A percentile compares a stretch with the other conserved stretches of the same genome.
Evolutionary conservation across 164 flowering plant genomes (phyloP).

Genomic region (Cinnamomum micranthum): DNA sequence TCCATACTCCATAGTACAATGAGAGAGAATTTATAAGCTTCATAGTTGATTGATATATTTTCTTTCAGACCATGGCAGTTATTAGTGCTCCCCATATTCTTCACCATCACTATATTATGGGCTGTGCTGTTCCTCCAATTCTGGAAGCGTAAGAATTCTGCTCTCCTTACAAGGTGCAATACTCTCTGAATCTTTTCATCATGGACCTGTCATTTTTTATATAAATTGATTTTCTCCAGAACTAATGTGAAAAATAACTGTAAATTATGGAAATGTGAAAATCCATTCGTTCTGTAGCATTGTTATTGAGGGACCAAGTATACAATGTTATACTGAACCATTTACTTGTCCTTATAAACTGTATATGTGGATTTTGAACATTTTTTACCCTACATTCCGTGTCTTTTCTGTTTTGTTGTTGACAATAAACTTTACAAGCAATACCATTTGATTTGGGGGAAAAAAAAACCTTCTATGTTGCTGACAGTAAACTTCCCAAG

Average conservation of each 20-base stretch:
- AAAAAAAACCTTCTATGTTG: not conserved
- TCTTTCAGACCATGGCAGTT: conserved; percentile 63
- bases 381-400: no score
- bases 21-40: not conserved
- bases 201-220: no score
- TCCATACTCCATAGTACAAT: not conserved
- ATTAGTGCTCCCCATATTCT: conserved; percentile 68
- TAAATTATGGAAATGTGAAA: no score
- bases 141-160: conserved; percentile 94
- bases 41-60: conserved; percentile 7
- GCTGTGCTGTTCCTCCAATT: conserved; percentile 86
- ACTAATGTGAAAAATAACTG: no score
- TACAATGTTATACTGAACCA: not conserved
- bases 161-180: conserved; percentile 68
- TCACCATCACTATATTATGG: conserved; percentile 63
- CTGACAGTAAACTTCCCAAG: not conserved
- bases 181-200: not conserved
- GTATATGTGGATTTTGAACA: not conserved
- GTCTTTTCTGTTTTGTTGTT: no score
- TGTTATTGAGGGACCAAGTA: not conserved
- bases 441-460: no score
- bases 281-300: no score
- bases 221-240: no score
- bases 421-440: not conserved
- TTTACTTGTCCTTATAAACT: not conserved